phyloP scores from a whole-genome alignment of 805 yeast genomes.

The Scheffersomyces coipomensis region DNA sequence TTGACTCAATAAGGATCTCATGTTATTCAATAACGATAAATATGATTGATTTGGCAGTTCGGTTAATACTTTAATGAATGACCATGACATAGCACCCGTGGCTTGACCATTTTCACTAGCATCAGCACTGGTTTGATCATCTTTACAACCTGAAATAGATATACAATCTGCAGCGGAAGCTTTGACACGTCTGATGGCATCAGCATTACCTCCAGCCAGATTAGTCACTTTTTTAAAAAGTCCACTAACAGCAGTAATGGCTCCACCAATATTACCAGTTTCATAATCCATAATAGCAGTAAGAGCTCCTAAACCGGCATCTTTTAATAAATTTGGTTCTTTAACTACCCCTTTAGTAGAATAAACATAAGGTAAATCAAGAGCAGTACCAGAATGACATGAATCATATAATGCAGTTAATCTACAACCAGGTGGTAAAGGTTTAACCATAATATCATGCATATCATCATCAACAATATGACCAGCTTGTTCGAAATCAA shows the following conservation, averaged over 20 bases:
- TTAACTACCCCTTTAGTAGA: constrained; percentile 40
- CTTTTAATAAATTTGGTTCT: constrained; percentile 36
- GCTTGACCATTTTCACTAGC: constrained; percentile 32
- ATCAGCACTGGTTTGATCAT: constrained; percentile 41
- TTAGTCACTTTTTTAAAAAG: constrained; percentile 30
- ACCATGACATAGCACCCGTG: constrained; percentile 42
- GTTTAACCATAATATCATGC: constrained; percentile 38
- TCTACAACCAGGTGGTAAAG: constrained; percentile 35
- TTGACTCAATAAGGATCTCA: constrained; percentile 28
- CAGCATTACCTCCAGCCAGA: constrained; percentile 15
- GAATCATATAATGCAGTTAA: constrained; percentile 39
- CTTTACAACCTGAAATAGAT: constrained; percentile 37
- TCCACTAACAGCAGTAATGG: constrained; percentile 32
- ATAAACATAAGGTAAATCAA: constrained; percentile 39
- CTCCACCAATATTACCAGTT: constrained; percentile 37
- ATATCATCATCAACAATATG: constrained; percentile 36
- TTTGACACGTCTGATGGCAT: constrained; percentile 25
- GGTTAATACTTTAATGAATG: constrained; percentile 27
- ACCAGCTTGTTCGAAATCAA: constrained; percentile 32
- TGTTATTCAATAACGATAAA: constrained; percentile 33
- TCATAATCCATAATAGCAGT: constrained; percentile 30
- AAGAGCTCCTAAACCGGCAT: constrained; percentile 34
- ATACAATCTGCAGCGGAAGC: constrained; percentile 39
- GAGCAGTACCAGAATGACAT: constrained; percentile 41
- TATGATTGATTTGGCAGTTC: constrained; percentile 31